Evolutionary conservation across 768 basidiomycete genomes (phyloP).

Genomic region (Pisolithus microcarpus): DNA sequence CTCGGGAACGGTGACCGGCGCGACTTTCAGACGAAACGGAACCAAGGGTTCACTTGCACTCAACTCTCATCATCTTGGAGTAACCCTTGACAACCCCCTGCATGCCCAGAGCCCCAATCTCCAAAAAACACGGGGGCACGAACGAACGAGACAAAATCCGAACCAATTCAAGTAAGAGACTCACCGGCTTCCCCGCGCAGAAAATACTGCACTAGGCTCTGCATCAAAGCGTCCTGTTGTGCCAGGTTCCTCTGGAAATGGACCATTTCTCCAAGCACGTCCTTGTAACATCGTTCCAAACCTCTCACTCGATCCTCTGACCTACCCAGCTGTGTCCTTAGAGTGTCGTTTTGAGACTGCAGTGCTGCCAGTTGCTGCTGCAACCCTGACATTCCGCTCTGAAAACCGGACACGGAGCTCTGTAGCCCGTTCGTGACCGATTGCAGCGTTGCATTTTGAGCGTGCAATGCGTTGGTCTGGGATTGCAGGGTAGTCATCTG

Average conservation of each 20-base stretch:
- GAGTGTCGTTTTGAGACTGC: constrained; percentile 23
- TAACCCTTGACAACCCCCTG: too few relatives aligned
- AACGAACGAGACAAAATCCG: constrained; percentile 16
- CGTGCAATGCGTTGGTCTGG: constrained; percentile 28
- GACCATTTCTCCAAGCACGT: constrained; percentile 64
- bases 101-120: neutral
- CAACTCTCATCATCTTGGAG: too few relatives aligned
- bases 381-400: constrained; percentile 15
- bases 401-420: constrained; percentile 11
- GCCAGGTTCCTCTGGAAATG: constrained; percentile 68
- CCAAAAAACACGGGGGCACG: constrained; percentile 9
- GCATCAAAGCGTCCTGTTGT: constrained; percentile 80
- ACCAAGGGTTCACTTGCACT: too few relatives aligned
- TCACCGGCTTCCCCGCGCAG: constrained; percentile 59
- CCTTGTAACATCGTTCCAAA: constrained; percentile 59
- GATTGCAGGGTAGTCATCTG: constrained; percentile 22
- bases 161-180: constrained; percentile 23
- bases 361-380: constrained; percentile 25
- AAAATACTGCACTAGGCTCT: constrained; percentile 75
- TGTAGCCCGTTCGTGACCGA: constrained; percentile 23
- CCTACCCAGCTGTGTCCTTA: constrained; percentile 24
- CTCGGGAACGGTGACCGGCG: too few relatives aligned
- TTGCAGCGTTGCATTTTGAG: constrained; percentile 28
- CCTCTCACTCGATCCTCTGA: constrained; percentile 50
- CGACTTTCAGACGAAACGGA: neutral